Percentiles rank a stretch among this genome's conserved stretches.
These are phyloP conservation scores for Camellia japonica DNA, from an alignment of 148 eudicot species.

Conservation along the genomic window DNA sequence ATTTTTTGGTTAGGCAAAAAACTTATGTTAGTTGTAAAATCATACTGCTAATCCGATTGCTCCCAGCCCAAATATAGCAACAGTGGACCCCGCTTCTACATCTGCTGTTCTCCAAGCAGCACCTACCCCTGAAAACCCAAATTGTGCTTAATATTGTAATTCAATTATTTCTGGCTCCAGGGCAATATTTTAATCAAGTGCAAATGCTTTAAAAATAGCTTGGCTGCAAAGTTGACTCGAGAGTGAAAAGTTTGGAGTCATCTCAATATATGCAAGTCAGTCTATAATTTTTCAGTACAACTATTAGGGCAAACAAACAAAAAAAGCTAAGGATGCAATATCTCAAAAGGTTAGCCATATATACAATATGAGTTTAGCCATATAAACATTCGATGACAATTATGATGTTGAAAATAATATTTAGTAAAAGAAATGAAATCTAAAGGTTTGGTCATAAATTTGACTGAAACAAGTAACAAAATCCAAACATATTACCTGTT, in stretches of 20 bases:
- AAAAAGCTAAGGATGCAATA: not conserved
- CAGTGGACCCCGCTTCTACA: slow-evolving; percentile 79
- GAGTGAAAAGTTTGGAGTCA: not conserved
- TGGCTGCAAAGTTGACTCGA: not conserved
- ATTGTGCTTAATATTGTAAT: not conserved
- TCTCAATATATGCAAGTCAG: not conserved
- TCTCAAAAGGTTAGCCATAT: slow-evolving; percentile 2
- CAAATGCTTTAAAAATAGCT: not conserved
- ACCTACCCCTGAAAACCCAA: slow-evolving; percentile 63
- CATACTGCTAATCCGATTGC: slow-evolving; percentile 88
- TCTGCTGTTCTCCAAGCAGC: slow-evolving; percentile 84
- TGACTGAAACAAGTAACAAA: not conserved
- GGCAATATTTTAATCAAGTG: slow-evolving; percentile 1
- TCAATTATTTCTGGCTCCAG: not conserved
- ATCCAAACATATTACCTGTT: slow-evolving; percentile 50
- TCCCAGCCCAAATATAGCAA: slow-evolving; percentile 87
- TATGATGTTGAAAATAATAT: not conserved
- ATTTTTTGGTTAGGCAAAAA: too few species aligned
- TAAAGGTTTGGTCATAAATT: not conserved
- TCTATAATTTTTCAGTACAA: not conserved
- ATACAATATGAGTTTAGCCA: not conserved
- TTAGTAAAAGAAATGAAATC: too few species aligned
- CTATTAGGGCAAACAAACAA: not conserved
- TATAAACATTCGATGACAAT: not conserved
- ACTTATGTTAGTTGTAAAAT: not conserved